Conservation (phyloP, 2,329 filamentous ascomycete genomes). For the Claviceps pazoutovae region DNA sequence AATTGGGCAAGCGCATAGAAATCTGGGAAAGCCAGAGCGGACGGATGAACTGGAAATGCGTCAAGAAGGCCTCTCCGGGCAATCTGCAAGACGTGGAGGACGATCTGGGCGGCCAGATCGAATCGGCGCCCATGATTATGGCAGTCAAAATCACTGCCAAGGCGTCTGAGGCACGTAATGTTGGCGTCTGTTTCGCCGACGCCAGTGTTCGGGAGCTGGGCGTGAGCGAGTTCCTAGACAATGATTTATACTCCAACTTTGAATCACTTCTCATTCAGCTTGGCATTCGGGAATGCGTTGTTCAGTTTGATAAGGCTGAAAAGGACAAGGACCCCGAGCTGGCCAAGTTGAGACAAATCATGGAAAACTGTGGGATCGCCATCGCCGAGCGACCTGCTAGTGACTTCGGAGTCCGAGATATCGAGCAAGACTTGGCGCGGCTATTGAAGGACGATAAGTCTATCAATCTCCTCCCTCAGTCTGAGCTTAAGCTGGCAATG, state of each 20-base stretch:
- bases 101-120: slow-evolving; percentile 73
- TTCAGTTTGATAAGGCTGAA: slow-evolving; percentile 64
- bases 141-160: slow-evolving; percentile 89
- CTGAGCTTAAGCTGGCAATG: slow-evolving; percentile 91
- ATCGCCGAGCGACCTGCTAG: slow-evolving; percentile 62
- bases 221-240: slow-evolving; percentile 97
- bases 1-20: slow-evolving; percentile 79
- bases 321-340: slow-evolving; percentile 85
- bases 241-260: slow-evolving; percentile 95
- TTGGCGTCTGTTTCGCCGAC: slow-evolving; percentile 96
- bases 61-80: slow-evolving; percentile 85
- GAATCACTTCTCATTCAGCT: slow-evolving; percentile 93
- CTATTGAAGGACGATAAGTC: slow-evolving; percentile 77
- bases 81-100: slow-evolving; percentile 97
- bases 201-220: slow-evolving; percentile 90
- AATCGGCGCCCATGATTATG: slow-evolving; percentile 85
- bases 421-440: slow-evolving; percentile 84
- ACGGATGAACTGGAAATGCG: slow-evolving; percentile 82
- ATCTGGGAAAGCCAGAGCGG: slow-evolving; percentile 67
- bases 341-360: slow-evolving; percentile 73
- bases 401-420: slow-evolving; percentile 82
- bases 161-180: slow-evolving; percentile 66
- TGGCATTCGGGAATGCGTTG: slow-evolving; percentile 81
- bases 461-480: slow-evolving; percentile 66
- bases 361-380: slow-evolving; percentile 83